Evolutionary conservation across 306 rosid species (phyloP), one percentile per base, ranked within the genome.

Genomic region (Dryas drummondii): DNA sequence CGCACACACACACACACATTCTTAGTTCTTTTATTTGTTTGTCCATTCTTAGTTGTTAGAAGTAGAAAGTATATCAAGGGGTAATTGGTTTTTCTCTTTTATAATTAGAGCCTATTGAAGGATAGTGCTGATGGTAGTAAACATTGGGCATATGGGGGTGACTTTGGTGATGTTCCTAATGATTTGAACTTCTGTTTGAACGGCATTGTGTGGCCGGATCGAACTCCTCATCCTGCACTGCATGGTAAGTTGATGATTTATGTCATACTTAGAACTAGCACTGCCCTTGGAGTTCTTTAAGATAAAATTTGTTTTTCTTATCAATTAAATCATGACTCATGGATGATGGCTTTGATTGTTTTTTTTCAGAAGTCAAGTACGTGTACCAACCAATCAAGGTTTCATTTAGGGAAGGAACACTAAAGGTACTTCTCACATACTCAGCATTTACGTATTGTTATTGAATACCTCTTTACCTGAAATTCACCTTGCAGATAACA

Each of bases 81-180:
- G 5, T 53, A 52, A 47, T 60, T 49, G 46, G 5, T 53, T 57
- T 74, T 76, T 51, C 44, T 53, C 15, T 61, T 71, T 82, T 32
- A 26, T 78, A 64, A 32, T 32, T 67, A 94, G 98, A 97, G 76
- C 32, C 82, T 94, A 41, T 60, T 84, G 83, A 94, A 91, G 80
- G 90, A 70, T 16, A 73, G 78, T 55, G 76, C 9, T 54, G 85
- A 85, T 52, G 94, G 90, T 60, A 85, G 71, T 72, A 88, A 94
- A 83, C 86, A 48, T 47, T 94, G 98, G 98, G 98, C 97, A 73
- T 91, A 94, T 85, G 98, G 98, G 67, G 98, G 98, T 82, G 97
- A 94, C 73, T 94, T 90, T 26, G 98, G 97, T 57, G 98, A 94
- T 62, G 67, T 83, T 75, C 93, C 97, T n/a, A 90, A 91, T 83